A percentile compares a stretch with the other conserved stretches of the same genome.
phyloP scores from a whole-genome alignment of 768 basidiomycete species.

The Mycena kentingensis region DNA sequence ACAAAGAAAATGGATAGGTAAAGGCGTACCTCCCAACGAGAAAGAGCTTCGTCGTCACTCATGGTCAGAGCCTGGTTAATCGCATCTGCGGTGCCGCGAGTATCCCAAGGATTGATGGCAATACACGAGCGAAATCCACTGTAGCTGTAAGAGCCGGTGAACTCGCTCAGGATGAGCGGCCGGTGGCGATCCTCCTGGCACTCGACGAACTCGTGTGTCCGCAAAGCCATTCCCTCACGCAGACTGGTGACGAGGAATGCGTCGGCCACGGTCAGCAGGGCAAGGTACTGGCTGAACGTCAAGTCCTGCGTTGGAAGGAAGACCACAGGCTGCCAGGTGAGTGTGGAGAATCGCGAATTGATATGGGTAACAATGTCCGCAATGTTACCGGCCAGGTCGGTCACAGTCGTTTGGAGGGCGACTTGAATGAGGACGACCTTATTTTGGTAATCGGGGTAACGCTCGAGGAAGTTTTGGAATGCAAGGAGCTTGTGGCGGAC shows the following conservation, averaged over 20 bases:
- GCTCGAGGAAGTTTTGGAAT: constrained; percentile 80
- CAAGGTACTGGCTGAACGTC: constrained; percentile 85
- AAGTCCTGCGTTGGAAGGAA: constrained; percentile 84
- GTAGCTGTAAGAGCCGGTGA: constrained; percentile 85
- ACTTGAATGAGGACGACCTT: constrained; percentile 88
- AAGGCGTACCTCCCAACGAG: constrained; percentile 70
- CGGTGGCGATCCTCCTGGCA: constrained; percentile 73
- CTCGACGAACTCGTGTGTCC: constrained; percentile 83
- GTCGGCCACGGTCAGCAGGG: constrained; percentile 78
- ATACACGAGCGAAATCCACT: constrained; percentile 87
- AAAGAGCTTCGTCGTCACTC: constrained; percentile 68
- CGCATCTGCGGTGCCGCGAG: constrained; percentile 79
- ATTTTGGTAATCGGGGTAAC: constrained; percentile 76
- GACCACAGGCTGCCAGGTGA: constrained; percentile 86
- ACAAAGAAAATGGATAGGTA: constrained; percentile 2
- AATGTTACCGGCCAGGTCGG: constrained; percentile 73
- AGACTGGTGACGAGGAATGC: constrained; percentile 84
- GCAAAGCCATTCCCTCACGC: constrained; percentile 86
- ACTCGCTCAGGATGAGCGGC: constrained; percentile 83
- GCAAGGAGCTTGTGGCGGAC: constrained; percentile 83
- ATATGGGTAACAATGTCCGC: constrained; percentile 77
- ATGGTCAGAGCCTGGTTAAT: constrained; percentile 80
- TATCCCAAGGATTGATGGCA: constrained; percentile 85
- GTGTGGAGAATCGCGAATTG: constrained; percentile 79
- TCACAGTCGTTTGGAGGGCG: constrained; percentile 80